Evolutionary conservation across 2,329 filamentous ascomycete species (phyloP).

Genomic region (Arachnopeziza araneosa): DNA sequence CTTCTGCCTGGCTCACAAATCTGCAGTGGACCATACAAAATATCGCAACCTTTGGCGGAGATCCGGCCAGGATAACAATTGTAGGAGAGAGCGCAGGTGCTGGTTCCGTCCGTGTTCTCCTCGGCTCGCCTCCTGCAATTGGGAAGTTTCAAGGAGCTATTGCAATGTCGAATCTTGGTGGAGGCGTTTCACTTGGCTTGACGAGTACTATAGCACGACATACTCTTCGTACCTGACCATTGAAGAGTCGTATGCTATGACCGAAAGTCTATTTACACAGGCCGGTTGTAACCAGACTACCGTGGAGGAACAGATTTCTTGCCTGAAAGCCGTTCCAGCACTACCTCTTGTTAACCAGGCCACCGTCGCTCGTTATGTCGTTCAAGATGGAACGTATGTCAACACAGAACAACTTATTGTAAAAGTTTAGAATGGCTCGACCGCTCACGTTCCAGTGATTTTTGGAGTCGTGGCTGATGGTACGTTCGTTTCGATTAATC

Average conservation of each 20-base stretch:
- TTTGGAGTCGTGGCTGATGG: conserved; percentile 41
- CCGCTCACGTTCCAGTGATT: conserved; percentile 46
- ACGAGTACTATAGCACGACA: conserved; percentile 44
- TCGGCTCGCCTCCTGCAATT: conserved; percentile 43
- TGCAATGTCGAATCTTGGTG: conserved; percentile 47
- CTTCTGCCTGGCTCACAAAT: conserved; percentile 1
- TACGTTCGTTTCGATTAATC: not conserved
- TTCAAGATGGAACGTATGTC: conserved; percentile 47
- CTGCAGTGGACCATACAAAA: conserved; percentile 42
- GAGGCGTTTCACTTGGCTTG: conserved; percentile 42
- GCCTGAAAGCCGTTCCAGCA: conserved; percentile 39
- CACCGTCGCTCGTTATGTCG: conserved; percentile 44
- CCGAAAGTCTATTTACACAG: conserved; percentile 41
- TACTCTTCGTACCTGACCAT: conserved; percentile 50
- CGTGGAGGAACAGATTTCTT: conserved; percentile 39
- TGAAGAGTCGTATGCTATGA: conserved; percentile 41
- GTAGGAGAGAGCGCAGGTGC: conserved; percentile 48
- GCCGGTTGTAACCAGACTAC: conserved; percentile 42
- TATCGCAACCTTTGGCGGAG: conserved; percentile 41
- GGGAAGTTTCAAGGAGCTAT: conserved; percentile 42
- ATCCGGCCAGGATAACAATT: conserved; percentile 40
- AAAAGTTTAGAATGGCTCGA: conserved; percentile 36
- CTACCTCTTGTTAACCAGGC: conserved; percentile 33
- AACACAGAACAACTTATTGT: conserved; percentile 43
- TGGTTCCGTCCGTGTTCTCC: conserved; percentile 42